phyloP scores from a whole-genome alignment of 106 monocot species.

The Gastrodia elata region DNA sequence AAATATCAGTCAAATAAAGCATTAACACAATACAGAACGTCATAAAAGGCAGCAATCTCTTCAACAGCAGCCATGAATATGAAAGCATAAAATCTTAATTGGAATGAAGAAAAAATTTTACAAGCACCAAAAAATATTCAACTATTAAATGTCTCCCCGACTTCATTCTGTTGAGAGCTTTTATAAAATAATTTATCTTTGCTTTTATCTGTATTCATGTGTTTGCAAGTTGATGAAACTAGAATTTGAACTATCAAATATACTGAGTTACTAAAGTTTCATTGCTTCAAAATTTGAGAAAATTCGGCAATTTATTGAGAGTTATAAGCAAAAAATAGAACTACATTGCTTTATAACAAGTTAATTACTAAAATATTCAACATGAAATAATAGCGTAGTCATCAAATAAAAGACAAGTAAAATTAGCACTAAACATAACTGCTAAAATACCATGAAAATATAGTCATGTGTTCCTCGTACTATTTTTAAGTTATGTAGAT shows the following conservation, averaged over 20 bases:
- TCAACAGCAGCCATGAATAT: not conserved
- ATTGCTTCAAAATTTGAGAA: not conserved
- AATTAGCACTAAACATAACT: not conserved
- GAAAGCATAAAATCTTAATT: not conserved
- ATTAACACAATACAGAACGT: not conserved
- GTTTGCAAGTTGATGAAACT: not conserved
- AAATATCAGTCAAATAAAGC: not conserved
- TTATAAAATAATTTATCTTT: not conserved
- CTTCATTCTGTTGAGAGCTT: too few species aligned
- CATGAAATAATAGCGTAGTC: not conserved
- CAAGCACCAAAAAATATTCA: too few species aligned
- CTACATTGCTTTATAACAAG: not conserved
- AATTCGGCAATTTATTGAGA: not conserved
- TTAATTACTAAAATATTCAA: not conserved
- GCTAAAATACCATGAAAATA: too few species aligned
- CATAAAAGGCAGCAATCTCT: not conserved
- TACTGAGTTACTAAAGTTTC: not conserved
- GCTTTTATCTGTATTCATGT: not conserved
- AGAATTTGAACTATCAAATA: not conserved
- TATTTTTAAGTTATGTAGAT: too few species aligned
- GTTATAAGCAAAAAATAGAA: not conserved
- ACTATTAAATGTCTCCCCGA: too few species aligned
- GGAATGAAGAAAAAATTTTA: not conserved
- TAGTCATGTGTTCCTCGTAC: too few species aligned
- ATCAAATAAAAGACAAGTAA: not conserved